phyloP scores from a whole-genome alignment of 129 eudicot genomes.

The Tagetes erecta region DNA sequence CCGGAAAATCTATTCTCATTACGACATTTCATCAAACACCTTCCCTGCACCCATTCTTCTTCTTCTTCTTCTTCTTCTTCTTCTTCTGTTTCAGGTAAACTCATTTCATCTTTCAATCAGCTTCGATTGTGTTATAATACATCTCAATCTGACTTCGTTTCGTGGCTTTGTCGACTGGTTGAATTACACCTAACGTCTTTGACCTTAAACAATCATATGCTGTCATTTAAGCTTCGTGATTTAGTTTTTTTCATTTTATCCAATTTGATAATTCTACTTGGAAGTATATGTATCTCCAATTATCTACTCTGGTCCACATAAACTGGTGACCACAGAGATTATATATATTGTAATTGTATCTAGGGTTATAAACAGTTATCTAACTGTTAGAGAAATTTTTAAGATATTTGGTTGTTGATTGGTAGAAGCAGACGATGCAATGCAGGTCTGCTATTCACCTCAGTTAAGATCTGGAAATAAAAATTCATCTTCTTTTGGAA shows the following conservation, averaged over 20 bases:
- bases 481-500: slow-evolving; percentile 44
- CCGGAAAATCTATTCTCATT: background rate
- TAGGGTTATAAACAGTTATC: no score
- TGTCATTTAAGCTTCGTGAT: slow-evolving; percentile 11
- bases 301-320: slow-evolving; percentile 29
- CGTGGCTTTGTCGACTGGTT: background rate
- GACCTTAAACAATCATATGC: background rate
- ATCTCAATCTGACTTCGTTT: slow-evolving; percentile 1
- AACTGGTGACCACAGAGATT: slow-evolving; percentile 22
- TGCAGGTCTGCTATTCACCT: slow-evolving; percentile 40
- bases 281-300: slow-evolving; percentile 12
- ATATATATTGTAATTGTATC: background rate
- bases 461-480: slow-evolving; percentile 46
- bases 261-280: slow-evolving; percentile 24
- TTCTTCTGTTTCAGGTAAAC: slow-evolving; percentile 19
- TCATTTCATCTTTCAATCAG: background rate
- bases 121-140: background rate
- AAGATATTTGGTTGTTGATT: background rate
- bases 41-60: slow-evolving; percentile 9
- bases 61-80: background rate
- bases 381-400: background rate
- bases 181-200: slow-evolving; percentile 19
- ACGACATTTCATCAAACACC: slow-evolving; percentile 39
- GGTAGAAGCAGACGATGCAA: slow-evolving; percentile 23
- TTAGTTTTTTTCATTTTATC: slow-evolving; percentile 13